Conservation (phyloP, 169 alveolate species). For the Cryptosporidium baileyi region DNA sequence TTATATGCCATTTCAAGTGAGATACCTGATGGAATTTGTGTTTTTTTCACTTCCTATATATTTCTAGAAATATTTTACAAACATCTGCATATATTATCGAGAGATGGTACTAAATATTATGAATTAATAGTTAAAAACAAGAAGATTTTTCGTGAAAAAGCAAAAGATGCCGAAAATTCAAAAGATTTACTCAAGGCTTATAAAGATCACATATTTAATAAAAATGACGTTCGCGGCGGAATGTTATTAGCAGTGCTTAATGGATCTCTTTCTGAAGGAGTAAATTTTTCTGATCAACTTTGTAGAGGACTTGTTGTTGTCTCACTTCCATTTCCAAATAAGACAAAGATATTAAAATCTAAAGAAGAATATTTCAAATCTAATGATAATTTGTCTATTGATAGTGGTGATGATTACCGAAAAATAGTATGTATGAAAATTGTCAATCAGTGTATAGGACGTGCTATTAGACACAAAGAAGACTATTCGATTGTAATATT, state of each 20-base stretch:
- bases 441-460: slow-evolving; percentile 95
- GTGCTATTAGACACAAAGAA: slow-evolving; percentile 93
- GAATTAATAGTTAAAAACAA: slow-evolving; percentile 55
- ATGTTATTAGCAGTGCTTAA: slow-evolving; percentile 91
- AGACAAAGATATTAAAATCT: slow-evolving; percentile 64
- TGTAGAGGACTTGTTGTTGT: slow-evolving; percentile 92
- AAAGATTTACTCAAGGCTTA: slow-evolving; percentile 31
- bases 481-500: slow-evolving; percentile 93
- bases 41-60: slow-evolving; percentile 78
- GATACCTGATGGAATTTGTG: slow-evolving; percentile 81
- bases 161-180: slow-evolving; percentile 13
- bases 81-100: slow-evolving; percentile 57
- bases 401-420: slow-evolving; percentile 73
- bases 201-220: neutral
- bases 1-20: slow-evolving; percentile 62
- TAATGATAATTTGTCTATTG: neutral
- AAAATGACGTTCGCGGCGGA: slow-evolving; percentile 79
- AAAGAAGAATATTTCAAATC: slow-evolving; percentile 64
- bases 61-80: slow-evolving; percentile 71
- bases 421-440: slow-evolving; percentile 88
- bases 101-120: slow-evolving; percentile 15
- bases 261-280: slow-evolving; percentile 95
- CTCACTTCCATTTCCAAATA: slow-evolving; percentile 94
- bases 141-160: slow-evolving; percentile 71
- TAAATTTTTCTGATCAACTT: slow-evolving; percentile 92